These are phyloP conservation scores for Pseudopyricularia javanii DNA, from an alignment of 2,329 filamentous ascomycete species.

Conservation along the genomic window DNA sequence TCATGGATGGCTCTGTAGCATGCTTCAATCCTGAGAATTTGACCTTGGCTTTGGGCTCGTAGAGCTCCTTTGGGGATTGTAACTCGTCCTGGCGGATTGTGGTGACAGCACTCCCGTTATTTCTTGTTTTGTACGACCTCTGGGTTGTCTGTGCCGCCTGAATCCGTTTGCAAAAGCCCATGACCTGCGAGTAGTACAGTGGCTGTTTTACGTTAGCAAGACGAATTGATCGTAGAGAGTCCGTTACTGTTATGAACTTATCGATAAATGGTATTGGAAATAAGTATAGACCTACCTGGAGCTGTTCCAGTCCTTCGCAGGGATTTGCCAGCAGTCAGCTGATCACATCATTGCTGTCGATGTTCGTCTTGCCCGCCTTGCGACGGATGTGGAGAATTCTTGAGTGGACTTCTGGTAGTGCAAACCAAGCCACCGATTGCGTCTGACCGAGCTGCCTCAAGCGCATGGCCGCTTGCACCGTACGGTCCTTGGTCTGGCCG, in stretches of 20 bases:
- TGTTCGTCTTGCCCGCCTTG: constrained; percentile 11
- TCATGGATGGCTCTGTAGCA: constrained; percentile 11
- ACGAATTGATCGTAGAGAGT: too few relatives aligned
- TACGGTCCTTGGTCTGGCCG: constrained; percentile 46
- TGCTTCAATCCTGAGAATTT: constrained; percentile 6
- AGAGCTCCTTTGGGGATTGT: constrained; percentile 45
- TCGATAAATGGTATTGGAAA: too few relatives aligned
- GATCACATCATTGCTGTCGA: constrained; percentile 30
- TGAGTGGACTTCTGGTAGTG: constrained; percentile 48
- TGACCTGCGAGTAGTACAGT: constrained; percentile 46
- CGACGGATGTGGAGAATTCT: constrained; percentile 38
- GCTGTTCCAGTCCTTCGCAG: constrained; percentile 44
- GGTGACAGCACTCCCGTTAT: constrained; percentile 24
- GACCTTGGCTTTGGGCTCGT: constrained; percentile 20
- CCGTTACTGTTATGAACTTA: too few relatives aligned
- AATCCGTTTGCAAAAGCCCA: constrained; percentile 44
- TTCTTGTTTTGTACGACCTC: constrained; percentile 22
- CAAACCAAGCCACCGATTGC: constrained; percentile 43
- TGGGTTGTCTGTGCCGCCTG: constrained; percentile 32
- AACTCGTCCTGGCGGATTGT: constrained; percentile 38
- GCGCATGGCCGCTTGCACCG: constrained; percentile 56
- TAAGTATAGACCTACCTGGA: constrained; percentile 22
- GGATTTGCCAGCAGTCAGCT: constrained; percentile 54
- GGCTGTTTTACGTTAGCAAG: constrained; percentile 16
- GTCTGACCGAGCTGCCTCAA: constrained; percentile 43